Conservation (phyloP, 352 stramenopile genomes). For the Phytophthora podocarpi region DNA sequence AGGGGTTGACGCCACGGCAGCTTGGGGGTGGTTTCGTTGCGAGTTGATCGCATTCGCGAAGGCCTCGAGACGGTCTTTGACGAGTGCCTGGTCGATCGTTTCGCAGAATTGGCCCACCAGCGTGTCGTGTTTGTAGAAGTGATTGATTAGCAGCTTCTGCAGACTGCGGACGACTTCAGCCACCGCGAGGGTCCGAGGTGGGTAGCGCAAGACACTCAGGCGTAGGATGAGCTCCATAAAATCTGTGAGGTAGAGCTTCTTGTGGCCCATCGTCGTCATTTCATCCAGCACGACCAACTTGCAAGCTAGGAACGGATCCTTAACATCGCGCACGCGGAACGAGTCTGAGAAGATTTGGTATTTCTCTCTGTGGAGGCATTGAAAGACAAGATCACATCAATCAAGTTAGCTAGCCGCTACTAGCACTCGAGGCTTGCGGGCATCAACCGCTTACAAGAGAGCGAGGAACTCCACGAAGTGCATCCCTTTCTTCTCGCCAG, state of each 20-base stretch:
- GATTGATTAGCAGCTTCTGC: slow-evolving; percentile 63
- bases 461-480: slow-evolving; percentile 68
- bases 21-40: slow-evolving; percentile 22
- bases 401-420: no score
- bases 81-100: slow-evolving; percentile 57
- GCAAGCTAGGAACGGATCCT: slow-evolving; percentile 72
- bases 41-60: slow-evolving; percentile 63
- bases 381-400: not conserved
- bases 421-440: no score
- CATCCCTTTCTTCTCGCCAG: slow-evolving; percentile 81
- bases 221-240: slow-evolving; percentile 82
- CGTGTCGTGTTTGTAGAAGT: slow-evolving; percentile 74
- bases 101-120: slow-evolving; percentile 63
- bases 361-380: slow-evolving; percentile 39
- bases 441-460: slow-evolving; percentile 41
- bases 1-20: not conserved
- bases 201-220: slow-evolving; percentile 64
- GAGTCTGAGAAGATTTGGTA: slow-evolving; percentile 72
- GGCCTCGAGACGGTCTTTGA: slow-evolving; percentile 64
- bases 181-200: slow-evolving; percentile 39
- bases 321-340: slow-evolving; percentile 69
- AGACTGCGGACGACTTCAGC: slow-evolving; percentile 57
- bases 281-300: slow-evolving; percentile 80
- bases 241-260: slow-evolving; percentile 76
- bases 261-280: slow-evolving; percentile 71